Evolutionary conservation across 805 yeast genomes (phyloP), one percentile per base, ranked within the genome.

Genomic region (Candida krabiensis): DNA sequence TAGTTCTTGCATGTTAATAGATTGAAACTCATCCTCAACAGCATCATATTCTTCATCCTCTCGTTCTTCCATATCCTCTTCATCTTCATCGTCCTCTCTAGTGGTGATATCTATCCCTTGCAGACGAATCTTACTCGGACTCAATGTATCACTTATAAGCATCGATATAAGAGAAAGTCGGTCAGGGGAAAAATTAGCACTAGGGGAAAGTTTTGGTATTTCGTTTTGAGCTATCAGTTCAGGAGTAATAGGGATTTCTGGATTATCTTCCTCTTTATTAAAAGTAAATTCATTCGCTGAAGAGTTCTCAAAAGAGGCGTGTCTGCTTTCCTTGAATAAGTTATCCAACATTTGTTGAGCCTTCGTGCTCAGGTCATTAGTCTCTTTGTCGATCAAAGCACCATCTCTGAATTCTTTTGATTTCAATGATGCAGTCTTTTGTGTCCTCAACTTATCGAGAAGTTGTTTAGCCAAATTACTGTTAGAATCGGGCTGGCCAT

Each of bases 261-360:
- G 7, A 11, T 21, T 8, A 7, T 21, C 24, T 7, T 21, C 24
- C 7, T 21, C 24, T 11, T 21, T 21, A 8, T 7, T 8, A 21
- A 8, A 9, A 9, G n/a, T 11, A 12, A 9, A 28, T 9, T 33
- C 13, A 8, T 3, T n/a, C 31, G n/a, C n/a, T n/a, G n/a, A n/a
- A n/a, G n/a, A n/a, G n/a, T n/a, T n/a, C n/a, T n/a, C n/a, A n/a
- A n/a, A n/a, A n/a, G n/a, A n/a, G n/a, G n/a, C n/a, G n/a, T n/a
- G n/a, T n/a, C n/a, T n/a, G n/a, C n/a, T n/a, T n/a, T n/a, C n/a
- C 12, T 19, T 33, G 15, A 28, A 30, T 18, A 53, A 35, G 4
- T 47, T 43, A 6, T 47, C 38, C 17, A 58, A 35, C 54, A 56
- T 48, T 24, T 46, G 38, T 24, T 48, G 53, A 4, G 58, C 61